phyloP scores from a whole-genome alignment of 768 basidiomycete species.

The Mycena galericulata region DNA sequence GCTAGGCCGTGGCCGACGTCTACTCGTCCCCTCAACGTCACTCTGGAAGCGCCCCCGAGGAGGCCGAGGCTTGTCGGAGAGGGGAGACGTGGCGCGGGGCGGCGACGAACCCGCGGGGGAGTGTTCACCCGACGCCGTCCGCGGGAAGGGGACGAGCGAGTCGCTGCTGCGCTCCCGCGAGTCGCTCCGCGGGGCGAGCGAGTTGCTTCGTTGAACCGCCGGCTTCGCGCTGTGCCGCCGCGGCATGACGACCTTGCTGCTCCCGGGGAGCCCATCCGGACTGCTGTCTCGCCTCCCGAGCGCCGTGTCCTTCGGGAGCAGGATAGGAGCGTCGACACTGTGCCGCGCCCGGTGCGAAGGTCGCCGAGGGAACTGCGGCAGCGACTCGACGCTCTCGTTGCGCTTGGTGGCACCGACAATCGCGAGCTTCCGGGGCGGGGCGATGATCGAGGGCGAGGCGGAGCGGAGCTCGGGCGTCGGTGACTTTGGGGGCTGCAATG shows the following conservation, averaged over 20 bases:
- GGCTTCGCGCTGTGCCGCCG: slow-evolving; percentile 72
- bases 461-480: slow-evolving; percentile 37
- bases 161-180: slow-evolving; percentile 50
- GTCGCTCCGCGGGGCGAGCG: slow-evolving; percentile 57
- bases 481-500: slow-evolving; percentile 55
- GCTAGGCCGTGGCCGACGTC: slow-evolving; percentile 68
- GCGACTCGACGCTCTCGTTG: slow-evolving; percentile 60
- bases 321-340: slow-evolving; percentile 65
- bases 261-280: slow-evolving; percentile 61
- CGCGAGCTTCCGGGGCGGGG: slow-evolving; percentile 66
- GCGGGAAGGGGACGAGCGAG: slow-evolving; percentile 73
- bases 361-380: slow-evolving; percentile 64
- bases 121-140: slow-evolving; percentile 66
- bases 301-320: slow-evolving; percentile 63
- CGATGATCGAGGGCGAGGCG: slow-evolving; percentile 55
- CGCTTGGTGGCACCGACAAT: slow-evolving; percentile 58
- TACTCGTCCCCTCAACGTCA: slow-evolving; percentile 72
- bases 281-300: slow-evolving; percentile 66
- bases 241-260: slow-evolving; percentile 57
- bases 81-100: slow-evolving; percentile 46
- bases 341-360: slow-evolving; percentile 75
- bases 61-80: slow-evolving; percentile 52
- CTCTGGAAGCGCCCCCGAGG: slow-evolving; percentile 80
- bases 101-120: slow-evolving; percentile 43
- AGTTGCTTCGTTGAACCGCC: slow-evolving; percentile 55